Percentiles rank a stretch among this genome's conserved stretches.
phyloP scores from a whole-genome alignment of 192 early-diverging fungal species.

The Podila horticola region DNA sequence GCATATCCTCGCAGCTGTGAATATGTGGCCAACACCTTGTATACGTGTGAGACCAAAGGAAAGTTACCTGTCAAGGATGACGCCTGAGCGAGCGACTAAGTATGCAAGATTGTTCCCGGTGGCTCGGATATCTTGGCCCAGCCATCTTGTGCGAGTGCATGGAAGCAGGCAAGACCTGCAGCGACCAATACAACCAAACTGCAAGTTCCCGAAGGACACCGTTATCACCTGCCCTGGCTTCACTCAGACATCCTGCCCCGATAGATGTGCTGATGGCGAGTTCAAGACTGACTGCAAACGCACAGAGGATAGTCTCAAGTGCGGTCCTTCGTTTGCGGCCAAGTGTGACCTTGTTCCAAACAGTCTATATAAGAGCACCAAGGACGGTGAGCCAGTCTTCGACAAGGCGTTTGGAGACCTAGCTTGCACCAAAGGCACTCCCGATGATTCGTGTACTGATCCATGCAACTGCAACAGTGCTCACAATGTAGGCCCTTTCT shows the following conservation, averaged over 20 bases:
- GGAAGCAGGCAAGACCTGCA: neutral
- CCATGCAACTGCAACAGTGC: neutral
- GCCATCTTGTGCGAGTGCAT: neutral
- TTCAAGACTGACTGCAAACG: constrained; percentile 4
- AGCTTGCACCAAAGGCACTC: neutral
- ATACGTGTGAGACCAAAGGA: neutral
- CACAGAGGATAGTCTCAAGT: neutral
- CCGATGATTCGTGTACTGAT: neutral
- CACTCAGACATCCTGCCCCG: neutral
- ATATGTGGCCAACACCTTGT: constrained; percentile 1
- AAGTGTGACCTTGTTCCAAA: neutral
- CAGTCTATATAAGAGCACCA: neutral
- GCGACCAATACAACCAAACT: neutral
- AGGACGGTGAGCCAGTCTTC: neutral
- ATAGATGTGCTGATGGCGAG: neutral
- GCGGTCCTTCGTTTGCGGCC: neutral
- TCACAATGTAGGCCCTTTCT: neutral
- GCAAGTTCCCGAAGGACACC: neutral
- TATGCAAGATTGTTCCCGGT: neutral
- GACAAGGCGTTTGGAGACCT: neutral
- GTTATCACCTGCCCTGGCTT: neutral
- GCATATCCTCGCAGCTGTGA: neutral
- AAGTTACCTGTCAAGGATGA: neutral
- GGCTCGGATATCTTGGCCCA: neutral
- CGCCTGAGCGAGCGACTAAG: neutral